phyloP scores from a whole-genome alignment of 169 alveolate species.

The Toxoplasma gondii region DNA sequence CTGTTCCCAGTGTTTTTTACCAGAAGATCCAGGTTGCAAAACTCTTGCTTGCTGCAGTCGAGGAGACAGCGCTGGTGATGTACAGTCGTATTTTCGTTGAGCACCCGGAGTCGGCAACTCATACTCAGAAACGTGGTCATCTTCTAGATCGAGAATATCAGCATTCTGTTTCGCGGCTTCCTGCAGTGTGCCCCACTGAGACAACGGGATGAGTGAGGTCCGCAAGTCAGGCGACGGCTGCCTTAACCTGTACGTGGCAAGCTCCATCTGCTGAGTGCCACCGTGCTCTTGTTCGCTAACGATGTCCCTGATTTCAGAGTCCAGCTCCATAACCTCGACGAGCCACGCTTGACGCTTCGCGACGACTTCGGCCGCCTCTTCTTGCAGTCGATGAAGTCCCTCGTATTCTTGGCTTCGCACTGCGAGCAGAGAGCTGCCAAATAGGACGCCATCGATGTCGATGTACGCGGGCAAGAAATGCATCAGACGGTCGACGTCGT shows the following conservation, averaged over 20 bases:
- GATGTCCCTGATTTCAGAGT: background rate
- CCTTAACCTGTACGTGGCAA: no score
- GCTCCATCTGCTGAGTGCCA: background rate
- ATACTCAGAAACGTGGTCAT: background rate
- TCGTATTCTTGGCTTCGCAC: conserved; percentile 26
- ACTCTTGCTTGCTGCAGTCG: no score
- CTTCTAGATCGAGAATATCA: background rate
- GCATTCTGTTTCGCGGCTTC: background rate
- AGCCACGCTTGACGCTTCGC: background rate
- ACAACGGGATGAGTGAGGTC: no score
- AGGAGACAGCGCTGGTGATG: no score
- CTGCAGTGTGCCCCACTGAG: background rate
- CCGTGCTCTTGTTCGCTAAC: background rate
- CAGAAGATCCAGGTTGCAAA: no score
- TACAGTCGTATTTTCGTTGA: no score
- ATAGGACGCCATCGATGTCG: background rate
- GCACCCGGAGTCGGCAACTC: no score
- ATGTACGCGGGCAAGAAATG: background rate
- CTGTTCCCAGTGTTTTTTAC: no score
- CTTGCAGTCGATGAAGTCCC: background rate
- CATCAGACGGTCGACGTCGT: background rate
- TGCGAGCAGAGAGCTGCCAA: background rate
- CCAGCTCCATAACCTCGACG: background rate
- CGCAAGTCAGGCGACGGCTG: no score
- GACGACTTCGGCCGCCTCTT: conserved; percentile 24